Evolutionary conservation across 2,329 filamentous ascomycete genomes (phyloP), one percentile per base, ranked within the genome.

Genomic region (Ophiostoma novo-ulmi): DNA sequence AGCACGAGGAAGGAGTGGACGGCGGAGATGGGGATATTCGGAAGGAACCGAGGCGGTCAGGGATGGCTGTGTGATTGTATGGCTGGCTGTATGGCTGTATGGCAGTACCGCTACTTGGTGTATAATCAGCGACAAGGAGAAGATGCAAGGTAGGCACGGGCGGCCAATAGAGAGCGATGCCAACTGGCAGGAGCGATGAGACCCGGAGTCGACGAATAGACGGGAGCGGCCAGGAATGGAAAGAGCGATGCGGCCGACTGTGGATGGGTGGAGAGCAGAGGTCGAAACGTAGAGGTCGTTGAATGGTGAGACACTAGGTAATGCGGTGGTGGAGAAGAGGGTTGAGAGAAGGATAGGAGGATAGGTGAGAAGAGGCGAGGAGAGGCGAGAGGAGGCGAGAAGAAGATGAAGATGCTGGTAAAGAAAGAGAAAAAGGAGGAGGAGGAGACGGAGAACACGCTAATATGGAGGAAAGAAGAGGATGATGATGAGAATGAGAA

Each of bases 191-290:
- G 61, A 64, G 61, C 8, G 14, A 64, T 35, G 35, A 39, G 61
- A 64, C 35, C 61, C 31, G 61, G 35, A 38, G 31, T 64, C 35
- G 31, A 38, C 61, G 61, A 64, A 64, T 64, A 11, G 61, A 64
- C 61, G 61, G 17, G 35, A 64, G 35, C 61, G 31, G 35, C 35
- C 61, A 64, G 31, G 61, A 36, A 64, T 22, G 63, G 36, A n/a
- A 65, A 65, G 63, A 65, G 20, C 35, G 63, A 39, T 31, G 58
- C 63, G 63, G 36, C 20, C 36, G 61, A 39, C 61, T 64, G 61
- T 64, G 61, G 61, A n/a, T 65, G 63, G 63, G 63, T 65, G 63
- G 63, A 65, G 63, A 65, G 63, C 63, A 22, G 36, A 41, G 36
- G 36, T 65, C 35, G 36, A 39, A 65, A 65, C 61, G 61, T 38